Conservation (phyloP, 345 rosid species). For the Eucalyptus fibrosa region DNA sequence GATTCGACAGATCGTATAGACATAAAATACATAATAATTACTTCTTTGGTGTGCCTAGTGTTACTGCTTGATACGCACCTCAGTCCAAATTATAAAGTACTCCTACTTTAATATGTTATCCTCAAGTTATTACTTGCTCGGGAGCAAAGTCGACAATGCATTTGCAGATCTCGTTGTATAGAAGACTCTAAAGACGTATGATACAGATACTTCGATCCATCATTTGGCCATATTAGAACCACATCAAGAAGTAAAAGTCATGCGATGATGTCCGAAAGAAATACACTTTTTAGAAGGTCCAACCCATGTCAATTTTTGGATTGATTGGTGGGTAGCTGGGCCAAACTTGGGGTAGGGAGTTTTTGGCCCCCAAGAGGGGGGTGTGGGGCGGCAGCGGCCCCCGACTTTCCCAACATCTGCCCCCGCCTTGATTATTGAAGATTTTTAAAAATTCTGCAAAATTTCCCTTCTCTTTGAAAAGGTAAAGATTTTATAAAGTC, state of each 20-base stretch:
- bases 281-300: too few species aligned
- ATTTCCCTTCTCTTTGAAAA: neutral
- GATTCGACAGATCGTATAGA: rapidly evolving
- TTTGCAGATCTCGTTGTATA: rapidly evolving
- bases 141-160: neutral
- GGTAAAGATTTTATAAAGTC: neutral
- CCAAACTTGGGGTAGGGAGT: neutral
- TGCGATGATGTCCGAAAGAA: neutral
- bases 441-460: too few species aligned
- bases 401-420: neutral
- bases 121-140: neutral
- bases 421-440: neutral
- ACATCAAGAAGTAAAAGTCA: neutral
- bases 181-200: neutral
- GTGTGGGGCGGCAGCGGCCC: too few species aligned
- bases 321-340: neutral
- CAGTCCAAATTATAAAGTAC: too few species aligned
- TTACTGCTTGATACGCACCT: neutral
- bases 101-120: neutral
- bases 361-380: too few species aligned
- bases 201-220: neutral
- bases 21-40: neutral
- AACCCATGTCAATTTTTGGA: neutral
- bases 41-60: neutral
- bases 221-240: neutral